Percentiles rank a stretch among this genome's conserved stretches.
phyloP scores from a whole-genome alignment of 1,139 yeast genomes.

The Zhuliangozyma parablackwelliae region DNA sequence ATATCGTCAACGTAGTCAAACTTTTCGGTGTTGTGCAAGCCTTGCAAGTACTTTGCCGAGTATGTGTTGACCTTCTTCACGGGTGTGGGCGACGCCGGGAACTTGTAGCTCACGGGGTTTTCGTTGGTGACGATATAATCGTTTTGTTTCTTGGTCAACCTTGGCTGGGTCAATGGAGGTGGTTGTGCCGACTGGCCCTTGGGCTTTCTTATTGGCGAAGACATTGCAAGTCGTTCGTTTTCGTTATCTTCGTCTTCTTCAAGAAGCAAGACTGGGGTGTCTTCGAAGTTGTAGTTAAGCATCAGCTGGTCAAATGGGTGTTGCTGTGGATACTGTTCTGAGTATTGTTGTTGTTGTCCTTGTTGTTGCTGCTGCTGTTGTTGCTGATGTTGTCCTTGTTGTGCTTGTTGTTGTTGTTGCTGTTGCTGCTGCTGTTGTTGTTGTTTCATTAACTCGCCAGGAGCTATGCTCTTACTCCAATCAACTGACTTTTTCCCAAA shows the following conservation, averaged over 20 bases:
- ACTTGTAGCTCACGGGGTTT: conserved; percentile 42
- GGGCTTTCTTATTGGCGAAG: conserved; percentile 9
- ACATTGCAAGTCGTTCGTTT: conserved; percentile 4
- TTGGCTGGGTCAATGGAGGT: conserved; percentile 6
- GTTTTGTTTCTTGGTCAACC: conserved; percentile 10
- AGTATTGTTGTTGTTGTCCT: background rate
- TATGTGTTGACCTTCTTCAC: conserved; percentile 24
- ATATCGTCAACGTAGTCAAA: conserved; percentile 34
- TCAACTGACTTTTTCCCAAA: conserved; percentile 22
- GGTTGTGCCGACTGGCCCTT: conserved; percentile 1
- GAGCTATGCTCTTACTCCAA: conserved; percentile 18
- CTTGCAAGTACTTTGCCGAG: conserved; percentile 43
- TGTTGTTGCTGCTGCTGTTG: background rate
- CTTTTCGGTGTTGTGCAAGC: conserved; percentile 19
- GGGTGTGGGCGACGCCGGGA: conserved; percentile 38
- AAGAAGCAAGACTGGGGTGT: conserved; percentile 10
- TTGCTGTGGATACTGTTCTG: background rate
- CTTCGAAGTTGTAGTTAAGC: conserved; percentile 12
- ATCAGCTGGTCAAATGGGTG: conserved; percentile 8
- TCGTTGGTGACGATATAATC: conserved; percentile 41
- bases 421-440: conserved; percentile 2
- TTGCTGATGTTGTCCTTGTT: conserved; percentile 3
- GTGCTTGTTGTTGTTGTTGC: conserved; percentile 3
- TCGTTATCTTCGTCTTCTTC: conserved; percentile 27
- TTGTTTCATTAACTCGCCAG: conserved; percentile 28